Percentiles rank a stretch among this genome's conserved stretches.
Evolutionary conservation across 176 grass and related monocot genomes (phyloP).

Genomic region (Coix lacrymajobi): DNA sequence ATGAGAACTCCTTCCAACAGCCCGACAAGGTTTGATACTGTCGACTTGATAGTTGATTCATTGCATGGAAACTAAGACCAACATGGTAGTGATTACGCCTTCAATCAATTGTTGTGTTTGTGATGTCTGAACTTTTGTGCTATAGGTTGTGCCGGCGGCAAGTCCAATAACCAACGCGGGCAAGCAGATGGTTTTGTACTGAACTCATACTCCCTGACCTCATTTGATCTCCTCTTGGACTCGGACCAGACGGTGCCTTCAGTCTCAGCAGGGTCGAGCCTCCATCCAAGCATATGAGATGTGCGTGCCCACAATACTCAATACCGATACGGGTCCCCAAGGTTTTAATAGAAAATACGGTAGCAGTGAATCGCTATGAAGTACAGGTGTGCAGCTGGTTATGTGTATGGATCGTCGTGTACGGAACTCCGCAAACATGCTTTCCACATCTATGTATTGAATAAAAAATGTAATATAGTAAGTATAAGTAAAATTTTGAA

Average conservation of each 20-base stretch:
- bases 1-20: constrained; percentile 91
- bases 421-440: not conserved
- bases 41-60: not conserved
- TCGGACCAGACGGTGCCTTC: not conserved
- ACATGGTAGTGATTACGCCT: not conserved
- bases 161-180: constrained; percentile 57
- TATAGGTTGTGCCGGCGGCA: constrained; percentile 57
- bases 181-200: constrained; percentile 45
- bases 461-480: too few relatives aligned
- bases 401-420: not conserved
- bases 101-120: not conserved
- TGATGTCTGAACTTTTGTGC: constrained; percentile 24
- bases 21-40: constrained; percentile 69
- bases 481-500: too few relatives aligned
- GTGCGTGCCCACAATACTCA: not conserved
- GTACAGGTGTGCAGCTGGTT: not conserved
- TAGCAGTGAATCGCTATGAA: not conserved
- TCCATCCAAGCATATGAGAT: constrained; percentile 19
- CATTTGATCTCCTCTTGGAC: constrained; percentile 66
- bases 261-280: not conserved
- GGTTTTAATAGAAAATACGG: not conserved
- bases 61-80: not conserved
- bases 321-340: not conserved
- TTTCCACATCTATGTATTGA: too few relatives aligned
- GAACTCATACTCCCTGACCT: constrained; percentile 63